Percentiles rank a stretch among this genome's conserved stretches.
phyloP scores from a whole-genome alignment of 768 basidiomycete species.

The Hydnomerulius pinastri region DNA sequence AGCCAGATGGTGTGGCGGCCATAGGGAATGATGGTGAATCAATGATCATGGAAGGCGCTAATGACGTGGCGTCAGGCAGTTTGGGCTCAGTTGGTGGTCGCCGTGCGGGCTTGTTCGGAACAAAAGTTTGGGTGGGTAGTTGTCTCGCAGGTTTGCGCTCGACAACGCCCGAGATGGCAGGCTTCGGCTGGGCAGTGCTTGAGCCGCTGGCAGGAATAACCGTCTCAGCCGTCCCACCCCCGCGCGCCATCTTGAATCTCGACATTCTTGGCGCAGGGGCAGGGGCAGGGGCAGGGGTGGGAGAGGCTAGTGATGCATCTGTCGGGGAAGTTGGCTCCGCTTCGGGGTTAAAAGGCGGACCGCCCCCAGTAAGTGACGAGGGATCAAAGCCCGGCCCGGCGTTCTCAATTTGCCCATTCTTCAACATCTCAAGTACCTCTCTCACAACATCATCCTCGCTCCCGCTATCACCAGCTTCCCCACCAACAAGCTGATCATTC shows the following conservation, averaged over 20 bases:
- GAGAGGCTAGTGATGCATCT: not conserved
- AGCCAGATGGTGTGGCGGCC: not conserved
- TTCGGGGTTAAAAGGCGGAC: not conserved
- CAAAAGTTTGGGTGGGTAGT: constrained; percentile 12
- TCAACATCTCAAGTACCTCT: constrained; percentile 53
- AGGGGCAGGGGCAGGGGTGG: not conserved
- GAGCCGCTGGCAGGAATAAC: constrained; percentile 24
- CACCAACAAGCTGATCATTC: constrained; percentile 50
- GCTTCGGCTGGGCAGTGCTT: constrained; percentile 39
- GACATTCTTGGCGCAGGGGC: constrained; percentile 40
- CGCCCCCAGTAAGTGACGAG: constrained; percentile 1
- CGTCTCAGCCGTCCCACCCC: not conserved
- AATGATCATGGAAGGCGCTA: constrained; percentile 13
- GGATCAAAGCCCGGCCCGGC: constrained; percentile 45
- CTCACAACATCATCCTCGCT: constrained; percentile 53
- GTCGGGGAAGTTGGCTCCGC: not conserved
- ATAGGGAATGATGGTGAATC: constrained; percentile 23
- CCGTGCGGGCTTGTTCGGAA: constrained; percentile 15
- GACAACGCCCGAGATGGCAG: constrained; percentile 23
- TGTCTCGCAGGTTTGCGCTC: constrained; percentile 22
- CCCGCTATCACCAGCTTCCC: constrained; percentile 51
- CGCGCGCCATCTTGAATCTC: constrained; percentile 44
- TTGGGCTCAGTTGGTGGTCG: not conserved
- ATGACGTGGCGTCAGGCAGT: constrained; percentile 5
- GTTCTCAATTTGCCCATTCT: constrained; percentile 54